Percentiles rank a stretch among this genome's conserved stretches.
phyloP scores from a whole-genome alignment of 129 eudicot species.

The Helichrysum umbraculigerum region DNA sequence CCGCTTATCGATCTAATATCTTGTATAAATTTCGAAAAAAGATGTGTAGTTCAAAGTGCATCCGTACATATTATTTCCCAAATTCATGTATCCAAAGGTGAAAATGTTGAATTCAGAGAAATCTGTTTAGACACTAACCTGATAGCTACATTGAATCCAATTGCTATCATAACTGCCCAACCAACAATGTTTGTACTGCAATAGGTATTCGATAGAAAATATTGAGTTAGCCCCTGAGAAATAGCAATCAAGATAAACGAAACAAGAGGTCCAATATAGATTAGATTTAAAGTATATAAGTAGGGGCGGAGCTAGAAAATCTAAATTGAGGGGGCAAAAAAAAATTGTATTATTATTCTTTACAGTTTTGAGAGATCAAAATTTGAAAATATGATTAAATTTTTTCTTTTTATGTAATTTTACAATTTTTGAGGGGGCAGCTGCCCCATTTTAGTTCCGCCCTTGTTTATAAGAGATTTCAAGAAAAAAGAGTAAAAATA shows the following conservation, averaged over 20 bases:
- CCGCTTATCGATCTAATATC: no score
- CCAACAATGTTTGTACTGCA: slow-evolving; percentile 43
- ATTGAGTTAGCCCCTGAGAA: background rate
- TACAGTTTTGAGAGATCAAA: no score
- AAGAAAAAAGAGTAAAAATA: no score
- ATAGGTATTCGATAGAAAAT: background rate
- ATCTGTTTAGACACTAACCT: slow-evolving; percentile 18
- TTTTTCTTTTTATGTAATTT: no score
- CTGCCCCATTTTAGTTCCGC: no score
- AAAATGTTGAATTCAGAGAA: background rate
- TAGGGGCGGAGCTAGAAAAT: no score
- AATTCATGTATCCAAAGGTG: background rate
- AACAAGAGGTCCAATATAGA: background rate
- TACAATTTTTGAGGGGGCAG: no score
- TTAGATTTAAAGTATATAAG: no score
- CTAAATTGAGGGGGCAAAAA: no score
- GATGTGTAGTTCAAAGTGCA: background rate
- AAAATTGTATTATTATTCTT: no score
- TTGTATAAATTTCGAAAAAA: background rate
- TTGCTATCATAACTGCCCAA: slow-evolving; percentile 41
- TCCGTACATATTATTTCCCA: background rate
- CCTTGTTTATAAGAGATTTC: no score
- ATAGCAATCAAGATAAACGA: background rate
- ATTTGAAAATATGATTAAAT: no score
- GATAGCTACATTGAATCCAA: slow-evolving; percentile 39